A percentile compares a stretch with the other conserved stretches of the same genome.
Evolutionary conservation across 352 stramenopile species (phyloP).

Genomic region (Globisporangium alternatum): DNA sequence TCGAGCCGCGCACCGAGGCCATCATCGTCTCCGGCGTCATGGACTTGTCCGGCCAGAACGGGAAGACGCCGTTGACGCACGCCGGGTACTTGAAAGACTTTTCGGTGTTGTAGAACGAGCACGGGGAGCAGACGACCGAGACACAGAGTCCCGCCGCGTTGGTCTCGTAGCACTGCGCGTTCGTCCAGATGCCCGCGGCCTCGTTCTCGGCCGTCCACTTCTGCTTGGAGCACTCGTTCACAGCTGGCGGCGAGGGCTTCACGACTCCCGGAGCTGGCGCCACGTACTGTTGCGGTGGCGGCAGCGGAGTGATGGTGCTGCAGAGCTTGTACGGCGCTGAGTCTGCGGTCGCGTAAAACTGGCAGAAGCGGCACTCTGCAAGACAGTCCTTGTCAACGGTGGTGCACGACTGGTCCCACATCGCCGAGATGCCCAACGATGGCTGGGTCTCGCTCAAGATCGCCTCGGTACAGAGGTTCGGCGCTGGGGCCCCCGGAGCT

Average conservation of each 20-base stretch:
- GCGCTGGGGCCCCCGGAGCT: background rate
- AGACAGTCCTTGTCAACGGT: constrained; percentile 6
- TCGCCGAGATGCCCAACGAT: constrained; percentile 14
- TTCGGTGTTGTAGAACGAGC: constrained; percentile 15
- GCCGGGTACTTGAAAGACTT: constrained; percentile 14
- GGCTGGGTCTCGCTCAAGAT: constrained; percentile 4
- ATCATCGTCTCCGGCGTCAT: background rate
- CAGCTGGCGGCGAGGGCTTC: background rate
- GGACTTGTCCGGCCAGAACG: constrained; percentile 4
- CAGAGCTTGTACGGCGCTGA: constrained; percentile 10
- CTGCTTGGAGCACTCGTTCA: constrained; percentile 11
- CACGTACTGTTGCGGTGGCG: constrained; percentile 1
- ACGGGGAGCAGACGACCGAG: constrained; percentile 13
- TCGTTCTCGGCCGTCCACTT: constrained; percentile 1
- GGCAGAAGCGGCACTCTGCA: constrained; percentile 16
- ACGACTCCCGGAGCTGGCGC: background rate
- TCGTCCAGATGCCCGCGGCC: constrained; percentile 12
- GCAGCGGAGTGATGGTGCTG: constrained; percentile 3
- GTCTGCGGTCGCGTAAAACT: constrained; percentile 3
- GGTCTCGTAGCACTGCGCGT: constrained; percentile 12
- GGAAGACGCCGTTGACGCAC: constrained; percentile 11
- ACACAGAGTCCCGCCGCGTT: constrained; percentile 1
- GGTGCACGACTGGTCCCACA: constrained; percentile 13
- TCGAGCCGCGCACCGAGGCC: background rate
- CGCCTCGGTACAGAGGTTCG: constrained; percentile 14